A percentile compares a stretch with the other conserved stretches of the same genome.
Evolutionary conservation across 1,284 basidiomycete genomes (phyloP).

Genomic region (Trichosporon sp.): DNA sequence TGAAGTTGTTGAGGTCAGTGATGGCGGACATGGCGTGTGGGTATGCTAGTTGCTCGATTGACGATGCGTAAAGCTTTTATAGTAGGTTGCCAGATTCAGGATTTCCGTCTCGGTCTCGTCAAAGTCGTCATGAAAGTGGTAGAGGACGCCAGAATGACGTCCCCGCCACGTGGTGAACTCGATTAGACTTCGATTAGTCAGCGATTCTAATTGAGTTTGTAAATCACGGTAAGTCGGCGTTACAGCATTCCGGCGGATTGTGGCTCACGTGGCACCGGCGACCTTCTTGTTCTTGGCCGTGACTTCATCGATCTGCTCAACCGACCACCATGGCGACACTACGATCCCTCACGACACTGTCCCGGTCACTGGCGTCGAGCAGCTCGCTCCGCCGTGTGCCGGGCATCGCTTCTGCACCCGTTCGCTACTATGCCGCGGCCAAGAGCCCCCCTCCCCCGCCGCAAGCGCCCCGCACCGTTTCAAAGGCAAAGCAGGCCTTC

Average conservation of each 20-base stretch:
- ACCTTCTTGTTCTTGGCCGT: background rate
- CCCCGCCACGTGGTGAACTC: background rate
- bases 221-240: background rate
- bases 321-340: background rate
- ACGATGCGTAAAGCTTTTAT: background rate
- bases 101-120: background rate
- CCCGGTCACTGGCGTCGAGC: background rate
- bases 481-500: background rate
- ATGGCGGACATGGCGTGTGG: conserved; percentile 11
- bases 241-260: background rate
- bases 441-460: background rate
- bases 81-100: background rate
- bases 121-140: background rate
- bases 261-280: background rate
- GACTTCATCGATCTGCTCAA: background rate
- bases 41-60: background rate
- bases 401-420: background rate
- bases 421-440: background rate
- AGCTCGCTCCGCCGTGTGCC: background rate
- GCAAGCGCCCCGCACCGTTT: too few relatives aligned
- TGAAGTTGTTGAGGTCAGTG: conserved; percentile 52
- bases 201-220: background rate
- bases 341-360: background rate
- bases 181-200: background rate
- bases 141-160: background rate